These are phyloP conservation scores for Heterobasidion occidentale DNA, from an alignment of 1,284 basidiomycete species.

Conservation along the genomic window DNA sequence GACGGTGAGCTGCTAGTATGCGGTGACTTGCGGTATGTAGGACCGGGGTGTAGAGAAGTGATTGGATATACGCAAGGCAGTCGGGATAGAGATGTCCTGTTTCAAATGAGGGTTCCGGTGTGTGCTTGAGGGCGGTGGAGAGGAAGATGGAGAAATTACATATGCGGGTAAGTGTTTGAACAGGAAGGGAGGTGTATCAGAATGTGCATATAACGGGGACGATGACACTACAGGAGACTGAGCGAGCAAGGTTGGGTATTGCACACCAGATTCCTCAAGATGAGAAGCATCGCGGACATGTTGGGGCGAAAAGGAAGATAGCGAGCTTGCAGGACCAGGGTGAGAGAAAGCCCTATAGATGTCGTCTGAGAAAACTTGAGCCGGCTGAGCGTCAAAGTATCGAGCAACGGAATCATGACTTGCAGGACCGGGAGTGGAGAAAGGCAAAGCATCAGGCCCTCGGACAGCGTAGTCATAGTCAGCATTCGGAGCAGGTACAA, in stretches of 20 bases:
- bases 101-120: neutral
- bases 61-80: constrained; percentile 10
- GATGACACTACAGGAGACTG: neutral
- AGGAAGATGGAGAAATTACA: neutral
- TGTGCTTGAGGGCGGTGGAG: neutral
- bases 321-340: neutral
- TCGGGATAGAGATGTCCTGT: constrained; percentile 27
- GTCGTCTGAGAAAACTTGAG: neutral
- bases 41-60: constrained; percentile 15
- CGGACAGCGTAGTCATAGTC: neutral
- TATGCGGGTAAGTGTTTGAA: neutral
- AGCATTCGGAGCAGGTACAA: neutral
- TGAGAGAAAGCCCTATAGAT: neutral
- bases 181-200: neutral
- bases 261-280: neutral
- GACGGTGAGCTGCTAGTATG: constrained; percentile 42
- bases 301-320: neutral
- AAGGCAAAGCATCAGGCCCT: constrained; percentile 15
- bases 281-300: neutral
- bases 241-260: neutral
- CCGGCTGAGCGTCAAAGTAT: neutral
- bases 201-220: neutral
- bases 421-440: constrained; percentile 27
- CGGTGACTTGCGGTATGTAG: constrained; percentile 36
- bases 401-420: neutral